These are phyloP conservation scores for Heterobasidion irregulare DNA, from an alignment of 1,284 basidiomycete genomes.

Conservation along the genomic window DNA sequence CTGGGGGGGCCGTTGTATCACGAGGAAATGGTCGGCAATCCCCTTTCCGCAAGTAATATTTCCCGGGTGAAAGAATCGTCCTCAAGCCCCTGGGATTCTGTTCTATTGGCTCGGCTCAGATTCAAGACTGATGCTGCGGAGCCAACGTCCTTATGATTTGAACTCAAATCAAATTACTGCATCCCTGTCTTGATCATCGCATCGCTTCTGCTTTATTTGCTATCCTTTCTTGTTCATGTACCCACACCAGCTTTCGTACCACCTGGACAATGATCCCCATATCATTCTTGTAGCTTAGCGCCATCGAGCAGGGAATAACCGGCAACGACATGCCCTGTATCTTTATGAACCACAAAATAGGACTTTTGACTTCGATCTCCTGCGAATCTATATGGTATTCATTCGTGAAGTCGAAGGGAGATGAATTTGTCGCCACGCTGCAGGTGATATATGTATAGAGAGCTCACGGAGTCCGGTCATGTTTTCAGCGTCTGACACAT, in stretches of 20 bases:
- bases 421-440: no score
- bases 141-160: constrained; percentile 37
- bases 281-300: not conserved
- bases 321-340: not conserved
- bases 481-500: no score
- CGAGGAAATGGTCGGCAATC: constrained; percentile 23
- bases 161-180: not conserved
- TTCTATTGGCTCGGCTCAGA: constrained; percentile 43
- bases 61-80: constrained; percentile 23
- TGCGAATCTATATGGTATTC: no score
- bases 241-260: not conserved
- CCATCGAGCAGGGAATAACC: not conserved
- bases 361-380: no score
- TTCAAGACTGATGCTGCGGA: constrained; percentile 49
- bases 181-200: no score
- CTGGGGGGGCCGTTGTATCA: constrained; percentile 31
- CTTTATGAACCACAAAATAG: no score
- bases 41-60: constrained; percentile 40
- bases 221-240: not conserved
- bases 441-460: no score
- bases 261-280: not conserved
- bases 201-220: not conserved
- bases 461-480: no score
- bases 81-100: constrained; percentile 28
- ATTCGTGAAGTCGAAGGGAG: no score